These are phyloP conservation scores for Arxiozyma telluris DNA, from an alignment of 1,139 yeast genomes.

Conservation along the genomic window DNA sequence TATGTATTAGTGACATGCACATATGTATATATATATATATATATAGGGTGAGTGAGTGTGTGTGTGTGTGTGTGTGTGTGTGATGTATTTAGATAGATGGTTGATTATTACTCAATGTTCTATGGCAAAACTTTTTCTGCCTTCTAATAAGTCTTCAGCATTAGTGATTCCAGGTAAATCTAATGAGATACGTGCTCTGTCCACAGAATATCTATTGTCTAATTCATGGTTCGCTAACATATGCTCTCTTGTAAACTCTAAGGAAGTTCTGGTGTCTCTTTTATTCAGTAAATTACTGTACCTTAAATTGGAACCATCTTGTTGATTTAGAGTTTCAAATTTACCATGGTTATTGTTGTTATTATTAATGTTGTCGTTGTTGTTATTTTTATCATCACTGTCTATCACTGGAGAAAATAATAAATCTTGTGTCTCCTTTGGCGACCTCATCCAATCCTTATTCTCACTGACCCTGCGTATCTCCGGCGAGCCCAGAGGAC, in stretches of 20 bases:
- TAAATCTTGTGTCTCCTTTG: conserved; percentile 20
- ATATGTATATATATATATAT: neutral
- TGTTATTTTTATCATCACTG: neutral
- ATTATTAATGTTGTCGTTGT: too few relatives aligned
- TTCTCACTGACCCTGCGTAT: conserved; percentile 6
- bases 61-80: too few relatives aligned
- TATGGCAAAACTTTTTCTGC: conserved; percentile 14
- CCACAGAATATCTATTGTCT: conserved; percentile 32
- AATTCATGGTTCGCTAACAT: conserved; percentile 32
- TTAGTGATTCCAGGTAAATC: conserved; percentile 35
- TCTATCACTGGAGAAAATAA: conserved; percentile 17
- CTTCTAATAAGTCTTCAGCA: conserved; percentile 29
- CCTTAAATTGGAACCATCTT: neutral
- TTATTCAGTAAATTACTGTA: neutral
- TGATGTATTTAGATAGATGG: neutral
- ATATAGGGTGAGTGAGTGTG: too few relatives aligned
- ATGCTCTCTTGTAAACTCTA: conserved; percentile 31
- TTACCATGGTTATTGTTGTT: too few relatives aligned
- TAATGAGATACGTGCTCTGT: conserved; percentile 33
- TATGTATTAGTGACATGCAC: neutral
- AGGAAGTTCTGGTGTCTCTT: conserved; percentile 23
- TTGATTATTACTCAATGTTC: neutral
- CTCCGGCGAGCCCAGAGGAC: conserved; percentile 21
- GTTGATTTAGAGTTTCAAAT: neutral
- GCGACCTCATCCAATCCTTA: conserved; percentile 15